These are phyloP conservation scores for Boletus huronensis DNA, from an alignment of 768 basidiomycete genomes.

Conservation along the genomic window DNA sequence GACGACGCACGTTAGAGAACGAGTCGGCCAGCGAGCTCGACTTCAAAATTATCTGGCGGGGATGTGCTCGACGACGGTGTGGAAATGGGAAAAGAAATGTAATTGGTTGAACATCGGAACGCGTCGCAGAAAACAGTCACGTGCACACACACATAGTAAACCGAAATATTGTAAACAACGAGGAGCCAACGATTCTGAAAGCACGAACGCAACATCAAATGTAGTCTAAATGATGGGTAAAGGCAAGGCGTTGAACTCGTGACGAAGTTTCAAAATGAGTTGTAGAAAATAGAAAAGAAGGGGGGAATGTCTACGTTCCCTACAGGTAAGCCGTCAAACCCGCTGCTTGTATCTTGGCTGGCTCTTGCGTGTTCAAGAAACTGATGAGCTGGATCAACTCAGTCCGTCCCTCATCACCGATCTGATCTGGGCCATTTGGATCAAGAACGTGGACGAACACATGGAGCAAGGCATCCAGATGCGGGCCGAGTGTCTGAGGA, in stretches of 20 bases:
- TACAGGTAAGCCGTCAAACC: slow-evolving; percentile 60
- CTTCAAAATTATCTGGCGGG: slow-evolving; percentile 17
- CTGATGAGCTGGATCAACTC: slow-evolving; percentile 73
- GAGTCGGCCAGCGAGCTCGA: slow-evolving; percentile 62
- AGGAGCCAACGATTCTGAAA: slow-evolving; percentile 4
- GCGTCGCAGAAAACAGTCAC: slow-evolving; percentile 25
- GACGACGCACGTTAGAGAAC: slow-evolving; percentile 35
- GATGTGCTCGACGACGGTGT: not conserved
- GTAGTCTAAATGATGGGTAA: slow-evolving; percentile 21
- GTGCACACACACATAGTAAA: slow-evolving; percentile 18
- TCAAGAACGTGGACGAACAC: slow-evolving; percentile 84
- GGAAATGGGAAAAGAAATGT: slow-evolving; percentile 8
- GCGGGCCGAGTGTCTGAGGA: slow-evolving; percentile 63
- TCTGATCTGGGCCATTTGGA: slow-evolving; percentile 67
- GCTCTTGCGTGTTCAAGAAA: slow-evolving; percentile 69
- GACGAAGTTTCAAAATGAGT: not conserved
- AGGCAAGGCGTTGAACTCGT: not conserved
- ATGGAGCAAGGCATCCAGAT: slow-evolving; percentile 73
- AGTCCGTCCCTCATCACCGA: slow-evolving; percentile 73
- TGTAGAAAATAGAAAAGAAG: not conserved
- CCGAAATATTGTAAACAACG: slow-evolving; percentile 9
- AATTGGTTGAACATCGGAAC: slow-evolving; percentile 12
- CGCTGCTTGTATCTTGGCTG: slow-evolving; percentile 76
- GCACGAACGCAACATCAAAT: slow-evolving; percentile 12
- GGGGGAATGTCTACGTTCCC: slow-evolving; percentile 32